Conservation (phyloP, 2,329 filamentous ascomycete genomes). For the Talaromyces sp. region DNA sequence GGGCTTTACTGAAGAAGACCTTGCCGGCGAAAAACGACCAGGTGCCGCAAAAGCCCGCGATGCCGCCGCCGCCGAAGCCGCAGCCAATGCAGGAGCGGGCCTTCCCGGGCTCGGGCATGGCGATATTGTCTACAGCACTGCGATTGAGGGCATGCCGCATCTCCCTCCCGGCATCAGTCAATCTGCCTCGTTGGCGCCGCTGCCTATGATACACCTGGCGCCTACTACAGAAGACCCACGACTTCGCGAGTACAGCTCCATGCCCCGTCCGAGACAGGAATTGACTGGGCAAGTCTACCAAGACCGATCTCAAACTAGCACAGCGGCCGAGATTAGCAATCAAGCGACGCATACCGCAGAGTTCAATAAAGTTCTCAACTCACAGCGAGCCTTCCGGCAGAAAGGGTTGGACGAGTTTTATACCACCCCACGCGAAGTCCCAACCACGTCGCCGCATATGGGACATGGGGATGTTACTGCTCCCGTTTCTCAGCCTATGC, state of each 20-base stretch:
- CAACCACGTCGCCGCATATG: conserved; percentile 42
- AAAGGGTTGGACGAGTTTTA: conserved; percentile 79
- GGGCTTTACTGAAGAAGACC: conserved; percentile 94
- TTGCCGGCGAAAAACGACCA: conserved; percentile 91
- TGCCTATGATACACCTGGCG: conserved; percentile 79
- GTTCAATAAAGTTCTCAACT: conserved; percentile 78
- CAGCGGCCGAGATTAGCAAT: conserved; percentile 71
- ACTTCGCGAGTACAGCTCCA: conserved; percentile 74
- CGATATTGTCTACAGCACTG: conserved; percentile 84
- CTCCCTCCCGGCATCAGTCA: conserved; percentile 68
- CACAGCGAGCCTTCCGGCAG: conserved; percentile 71
- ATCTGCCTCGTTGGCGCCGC: conserved; percentile 60
- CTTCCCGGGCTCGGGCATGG: conserved; percentile 65
- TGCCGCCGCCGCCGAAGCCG: conserved; percentile 66
- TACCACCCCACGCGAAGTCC: conserved; percentile 75
- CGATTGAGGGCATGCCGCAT: conserved; percentile 62
- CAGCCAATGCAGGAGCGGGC: conserved; percentile 48
- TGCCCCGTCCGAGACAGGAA: conserved; percentile 83
- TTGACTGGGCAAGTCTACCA: conserved; percentile 82
- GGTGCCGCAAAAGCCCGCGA: conserved; percentile 86
- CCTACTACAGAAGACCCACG: conserved; percentile 73
- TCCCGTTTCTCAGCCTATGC: conserved; percentile 33
- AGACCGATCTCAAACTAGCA: conserved; percentile 73
- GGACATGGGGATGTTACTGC: conserved; percentile 26
- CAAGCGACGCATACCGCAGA: conserved; percentile 87